Conservation (phyloP, 768 basidiomycete genomes). For the Macrolepiota fuliginosa region DNA sequence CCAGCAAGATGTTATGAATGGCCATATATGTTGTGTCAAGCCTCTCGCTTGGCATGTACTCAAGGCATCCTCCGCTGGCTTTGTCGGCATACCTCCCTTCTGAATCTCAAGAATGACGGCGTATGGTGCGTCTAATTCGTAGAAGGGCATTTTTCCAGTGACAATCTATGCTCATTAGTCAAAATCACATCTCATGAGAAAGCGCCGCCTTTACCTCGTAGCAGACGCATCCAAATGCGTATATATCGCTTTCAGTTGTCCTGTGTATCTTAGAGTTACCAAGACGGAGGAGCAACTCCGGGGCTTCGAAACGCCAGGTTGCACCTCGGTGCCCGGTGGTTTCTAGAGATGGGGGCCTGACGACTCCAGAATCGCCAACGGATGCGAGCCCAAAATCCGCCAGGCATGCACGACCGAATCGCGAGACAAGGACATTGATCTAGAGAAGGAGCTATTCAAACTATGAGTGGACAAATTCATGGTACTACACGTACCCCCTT, state of each 20-base stretch:
- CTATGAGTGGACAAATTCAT: not conserved
- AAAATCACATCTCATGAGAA: not conserved
- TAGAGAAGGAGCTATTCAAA: not conserved
- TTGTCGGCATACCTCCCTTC: not conserved
- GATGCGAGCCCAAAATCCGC: conserved; percentile 10
- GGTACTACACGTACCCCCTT: not conserved
- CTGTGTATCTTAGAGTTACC: not conserved
- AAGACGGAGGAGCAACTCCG: conserved; percentile 3
- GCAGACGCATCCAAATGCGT: conserved; percentile 11
- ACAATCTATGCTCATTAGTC: conserved; percentile 1
- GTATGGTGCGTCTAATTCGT: not conserved
- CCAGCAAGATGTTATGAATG: not conserved
- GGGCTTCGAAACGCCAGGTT: conserved; percentile 13
- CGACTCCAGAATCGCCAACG: conserved; percentile 8
- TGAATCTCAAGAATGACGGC: not conserved
- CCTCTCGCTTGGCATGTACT: no score
- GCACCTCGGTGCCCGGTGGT: conserved; percentile 10
- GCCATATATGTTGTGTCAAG: not conserved
- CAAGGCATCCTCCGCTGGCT: not conserved
- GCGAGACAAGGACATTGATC: conserved; percentile 3
- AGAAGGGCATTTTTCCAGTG: conserved; percentile 21
- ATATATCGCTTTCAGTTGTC: conserved; percentile 9
- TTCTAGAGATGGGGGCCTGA: conserved; percentile 1
- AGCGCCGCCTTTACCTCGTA: conserved; percentile 4
- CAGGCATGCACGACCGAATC: not conserved